phyloP scores from a whole-genome alignment of 2,329 filamentous ascomycete species.

The Reticulascus tulasneorum region DNA sequence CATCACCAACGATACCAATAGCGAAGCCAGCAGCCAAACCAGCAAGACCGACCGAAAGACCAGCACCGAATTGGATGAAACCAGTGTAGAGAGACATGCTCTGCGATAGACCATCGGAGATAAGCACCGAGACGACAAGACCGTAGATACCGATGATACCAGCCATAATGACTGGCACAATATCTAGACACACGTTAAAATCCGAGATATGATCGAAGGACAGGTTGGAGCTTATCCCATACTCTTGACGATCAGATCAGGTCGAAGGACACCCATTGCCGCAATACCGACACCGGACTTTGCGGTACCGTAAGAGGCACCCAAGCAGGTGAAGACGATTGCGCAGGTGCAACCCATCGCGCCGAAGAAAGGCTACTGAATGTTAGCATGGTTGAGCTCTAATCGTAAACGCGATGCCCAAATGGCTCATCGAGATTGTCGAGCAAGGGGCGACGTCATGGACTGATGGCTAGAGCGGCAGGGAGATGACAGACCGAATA shows the following conservation, averaged over 20 bases:
- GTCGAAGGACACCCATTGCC: conserved; percentile 95
- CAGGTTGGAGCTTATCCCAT: conserved; percentile 36
- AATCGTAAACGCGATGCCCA: conserved; percentile 3
- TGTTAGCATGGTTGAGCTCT: conserved; percentile 27
- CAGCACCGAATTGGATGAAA: conserved; percentile 82
- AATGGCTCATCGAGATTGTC: conserved; percentile 13
- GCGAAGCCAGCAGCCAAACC: conserved; percentile 83
- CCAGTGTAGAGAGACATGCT: conserved; percentile 71
- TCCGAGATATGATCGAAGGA: conserved; percentile 8
- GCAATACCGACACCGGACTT: conserved; percentile 99
- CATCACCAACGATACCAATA: conserved; percentile 84
- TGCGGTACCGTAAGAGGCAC: conserved; percentile 96
- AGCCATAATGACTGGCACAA: conserved; percentile 99
- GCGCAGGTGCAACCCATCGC: conserved; percentile 96
- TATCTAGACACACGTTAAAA: too few species aligned
- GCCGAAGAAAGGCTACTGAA: conserved; percentile 78
- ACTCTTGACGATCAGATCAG: conserved; percentile 99
- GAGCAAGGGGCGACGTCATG: conserved; percentile 15
- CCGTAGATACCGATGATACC: conserved; percentile 99
- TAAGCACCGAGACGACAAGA: conserved; percentile 81
- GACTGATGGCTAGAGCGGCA: conserved; percentile 11
- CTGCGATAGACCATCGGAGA: conserved; percentile 75
- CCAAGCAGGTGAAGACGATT: conserved; percentile 95
- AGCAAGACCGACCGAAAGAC: conserved; percentile 75
- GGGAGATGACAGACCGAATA: conserved; percentile 82